These are phyloP conservation scores for Orbilia javanica DNA, from an alignment of 2,329 filamentous ascomycete species.

Conservation along the genomic window DNA sequence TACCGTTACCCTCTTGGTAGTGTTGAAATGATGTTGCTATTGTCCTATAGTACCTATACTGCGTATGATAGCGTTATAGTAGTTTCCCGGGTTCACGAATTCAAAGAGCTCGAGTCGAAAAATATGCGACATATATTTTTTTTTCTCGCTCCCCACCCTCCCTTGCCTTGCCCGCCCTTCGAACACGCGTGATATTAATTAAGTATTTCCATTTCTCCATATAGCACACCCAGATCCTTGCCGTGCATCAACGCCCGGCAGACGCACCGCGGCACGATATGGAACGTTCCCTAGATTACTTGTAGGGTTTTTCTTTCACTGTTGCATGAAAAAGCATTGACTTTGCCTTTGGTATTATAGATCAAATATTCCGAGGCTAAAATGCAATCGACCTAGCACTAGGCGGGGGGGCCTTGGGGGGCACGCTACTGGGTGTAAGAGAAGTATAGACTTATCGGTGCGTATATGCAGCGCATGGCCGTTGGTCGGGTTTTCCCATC, in stretches of 20 bases:
- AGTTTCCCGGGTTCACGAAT: conserved; percentile 15
- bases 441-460: conserved; percentile 28
- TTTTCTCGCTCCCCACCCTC: background rate
- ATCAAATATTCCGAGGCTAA: conserved; percentile 58
- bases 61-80: background rate
- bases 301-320: background rate
- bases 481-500: conserved; percentile 32
- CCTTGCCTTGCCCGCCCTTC: background rate
- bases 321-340: conserved; percentile 34
- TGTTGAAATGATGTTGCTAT: conserved; percentile 18
- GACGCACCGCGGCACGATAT: conserved; percentile 47
- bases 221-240: conserved; percentile 15
- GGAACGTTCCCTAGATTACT: conserved; percentile 26
- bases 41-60: background rate
- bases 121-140: conserved; percentile 34
- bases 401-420: conserved; percentile 42
- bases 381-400: conserved; percentile 41
- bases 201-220: conserved; percentile 43
- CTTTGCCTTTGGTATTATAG: conserved; percentile 34
- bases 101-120: conserved; percentile 7
- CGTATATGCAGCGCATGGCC: conserved; percentile 36
- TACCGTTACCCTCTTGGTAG: conserved; percentile 14
- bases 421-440: conserved; percentile 4
- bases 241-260: conserved; percentile 39
- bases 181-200: conserved; percentile 43